These are phyloP conservation scores for Phytopythium ostracodes DNA, from an alignment of 352 stramenopile genomes.

Conservation along the genomic window DNA sequence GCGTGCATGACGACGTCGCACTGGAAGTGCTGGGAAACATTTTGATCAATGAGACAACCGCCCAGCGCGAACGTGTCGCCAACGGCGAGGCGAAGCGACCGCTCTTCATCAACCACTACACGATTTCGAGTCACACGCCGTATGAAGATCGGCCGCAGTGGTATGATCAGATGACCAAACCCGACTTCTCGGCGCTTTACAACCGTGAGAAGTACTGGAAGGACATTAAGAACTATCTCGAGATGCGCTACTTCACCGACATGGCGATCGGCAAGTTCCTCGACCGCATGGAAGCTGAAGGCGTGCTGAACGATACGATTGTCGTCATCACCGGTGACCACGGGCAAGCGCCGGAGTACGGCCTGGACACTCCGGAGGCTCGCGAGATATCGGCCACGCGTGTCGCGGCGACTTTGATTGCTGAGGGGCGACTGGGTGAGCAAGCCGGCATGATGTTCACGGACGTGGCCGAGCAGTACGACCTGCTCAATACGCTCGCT, in stretches of 20 bases:
- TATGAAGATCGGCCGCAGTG: slow-evolving; percentile 30
- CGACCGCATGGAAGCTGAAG: slow-evolving; percentile 34
- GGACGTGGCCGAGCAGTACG: slow-evolving; percentile 42
- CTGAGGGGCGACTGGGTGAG: slow-evolving; percentile 39
- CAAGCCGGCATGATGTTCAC: slow-evolving; percentile 19
- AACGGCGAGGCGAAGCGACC: slow-evolving; percentile 25
- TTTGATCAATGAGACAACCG: slow-evolving; percentile 20
- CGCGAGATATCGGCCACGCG: slow-evolving; percentile 39
- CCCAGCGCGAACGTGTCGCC: slow-evolving; percentile 21
- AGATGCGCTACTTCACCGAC: slow-evolving; percentile 57
- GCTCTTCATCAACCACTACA: slow-evolving; percentile 54
- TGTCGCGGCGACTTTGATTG: slow-evolving; percentile 43
- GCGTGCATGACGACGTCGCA: slow-evolving; percentile 47
- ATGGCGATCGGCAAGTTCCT: slow-evolving; percentile 51
- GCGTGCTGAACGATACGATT: slow-evolving; percentile 58
- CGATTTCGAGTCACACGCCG: slow-evolving; percentile 52
- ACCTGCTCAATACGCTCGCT: slow-evolving; percentile 57
- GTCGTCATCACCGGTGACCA: slow-evolving; percentile 56
- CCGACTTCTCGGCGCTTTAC: slow-evolving; percentile 54
- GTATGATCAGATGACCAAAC: slow-evolving; percentile 27
- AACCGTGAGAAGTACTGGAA: slow-evolving; percentile 19
- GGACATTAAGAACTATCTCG: slow-evolving; percentile 38
- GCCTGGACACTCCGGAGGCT: slow-evolving; percentile 32
- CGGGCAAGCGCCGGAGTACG: slow-evolving; percentile 43
- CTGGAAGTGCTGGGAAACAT: slow-evolving; percentile 42